These are phyloP conservation scores for Jaapia argillacea DNA, from an alignment of 768 basidiomycete species.

Conservation along the genomic window DNA sequence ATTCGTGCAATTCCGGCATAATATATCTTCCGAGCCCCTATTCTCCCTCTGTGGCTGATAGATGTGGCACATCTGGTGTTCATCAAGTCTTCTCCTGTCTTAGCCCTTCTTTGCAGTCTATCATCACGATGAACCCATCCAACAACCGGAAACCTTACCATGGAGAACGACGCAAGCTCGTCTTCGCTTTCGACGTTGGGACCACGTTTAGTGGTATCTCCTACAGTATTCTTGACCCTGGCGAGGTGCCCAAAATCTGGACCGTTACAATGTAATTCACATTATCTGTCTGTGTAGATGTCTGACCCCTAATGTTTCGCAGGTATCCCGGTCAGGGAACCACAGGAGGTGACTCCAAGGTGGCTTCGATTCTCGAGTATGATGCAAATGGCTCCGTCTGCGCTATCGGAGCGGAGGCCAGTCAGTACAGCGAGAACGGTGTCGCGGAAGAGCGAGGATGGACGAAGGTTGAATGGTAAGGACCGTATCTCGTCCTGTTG, in stretches of 20 bases:
- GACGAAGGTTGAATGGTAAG: constrained; percentile 21
- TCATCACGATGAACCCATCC: too few species aligned
- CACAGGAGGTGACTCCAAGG: constrained; percentile 35
- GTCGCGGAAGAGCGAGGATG: constrained; percentile 30
- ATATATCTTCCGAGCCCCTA: too few species aligned
- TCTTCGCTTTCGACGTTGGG: constrained; percentile 43
- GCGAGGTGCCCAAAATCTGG: constrained; percentile 19
- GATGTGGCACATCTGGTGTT: too few species aligned
- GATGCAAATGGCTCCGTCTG: constrained; percentile 26
- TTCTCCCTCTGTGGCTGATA: too few species aligned
- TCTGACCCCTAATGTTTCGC: background rate
- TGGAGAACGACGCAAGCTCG: too few species aligned
- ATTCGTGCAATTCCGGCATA: too few species aligned
- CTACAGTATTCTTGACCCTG: constrained; percentile 29
- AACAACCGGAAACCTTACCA: too few species aligned
- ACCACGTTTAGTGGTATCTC: constrained; percentile 42
- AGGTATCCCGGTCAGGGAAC: constrained; percentile 40
- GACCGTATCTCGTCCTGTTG: background rate
- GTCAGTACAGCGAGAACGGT: constrained; percentile 20
- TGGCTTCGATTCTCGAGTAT: constrained; percentile 39
- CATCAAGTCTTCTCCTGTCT: too few species aligned
- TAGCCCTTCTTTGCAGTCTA: too few species aligned
- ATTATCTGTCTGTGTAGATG: background rate
- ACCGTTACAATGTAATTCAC: constrained; percentile 13
- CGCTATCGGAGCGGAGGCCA: constrained; percentile 37